Conservation (phyloP, 495 filamentous ascomycete genomes). For the Chaetomium fimeti region DNA sequence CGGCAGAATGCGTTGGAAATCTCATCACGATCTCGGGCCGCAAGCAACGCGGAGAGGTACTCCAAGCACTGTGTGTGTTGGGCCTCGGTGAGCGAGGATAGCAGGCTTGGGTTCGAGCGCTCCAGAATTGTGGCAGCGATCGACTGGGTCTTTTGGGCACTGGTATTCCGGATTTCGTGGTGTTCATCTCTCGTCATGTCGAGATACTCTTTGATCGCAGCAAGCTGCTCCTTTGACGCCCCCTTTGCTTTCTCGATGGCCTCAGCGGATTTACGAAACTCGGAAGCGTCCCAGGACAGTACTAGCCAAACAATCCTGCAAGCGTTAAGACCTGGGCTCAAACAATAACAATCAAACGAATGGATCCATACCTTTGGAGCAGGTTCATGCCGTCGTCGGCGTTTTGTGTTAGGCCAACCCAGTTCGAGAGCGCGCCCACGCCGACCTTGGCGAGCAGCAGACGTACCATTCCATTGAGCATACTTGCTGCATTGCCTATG, state of each 20-base stretch:
- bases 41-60: slow-evolving; percentile 57
- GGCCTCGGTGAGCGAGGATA: slow-evolving; percentile 42
- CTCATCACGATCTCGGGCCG: slow-evolving; percentile 60
- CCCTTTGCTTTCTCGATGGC: slow-evolving; percentile 54
- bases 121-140: slow-evolving; percentile 55
- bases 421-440: slow-evolving; percentile 61
- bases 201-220: slow-evolving; percentile 51
- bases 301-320: slow-evolving; percentile 62
- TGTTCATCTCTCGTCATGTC: slow-evolving; percentile 47
- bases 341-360: neutral
- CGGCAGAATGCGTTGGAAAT: slow-evolving; percentile 58
- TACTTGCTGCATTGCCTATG: slow-evolving; percentile 65
- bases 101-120: slow-evolving; percentile 28
- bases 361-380: slow-evolving; percentile 47
- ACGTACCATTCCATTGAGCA: slow-evolving; percentile 63
- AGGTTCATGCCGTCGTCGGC: slow-evolving; percentile 68
- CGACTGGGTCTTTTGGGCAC: slow-evolving; percentile 39
- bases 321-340: neutral
- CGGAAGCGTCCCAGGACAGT: slow-evolving; percentile 58
- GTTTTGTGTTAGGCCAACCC: slow-evolving; percentile 59
- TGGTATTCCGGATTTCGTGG: slow-evolving; percentile 45
- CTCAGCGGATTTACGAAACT: slow-evolving; percentile 54
- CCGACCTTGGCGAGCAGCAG: slow-evolving; percentile 65
- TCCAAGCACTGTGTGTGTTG: slow-evolving; percentile 58
- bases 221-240: slow-evolving; percentile 46